Conservation (phyloP, 345 rosid species). For the Adansonia digitata region DNA sequence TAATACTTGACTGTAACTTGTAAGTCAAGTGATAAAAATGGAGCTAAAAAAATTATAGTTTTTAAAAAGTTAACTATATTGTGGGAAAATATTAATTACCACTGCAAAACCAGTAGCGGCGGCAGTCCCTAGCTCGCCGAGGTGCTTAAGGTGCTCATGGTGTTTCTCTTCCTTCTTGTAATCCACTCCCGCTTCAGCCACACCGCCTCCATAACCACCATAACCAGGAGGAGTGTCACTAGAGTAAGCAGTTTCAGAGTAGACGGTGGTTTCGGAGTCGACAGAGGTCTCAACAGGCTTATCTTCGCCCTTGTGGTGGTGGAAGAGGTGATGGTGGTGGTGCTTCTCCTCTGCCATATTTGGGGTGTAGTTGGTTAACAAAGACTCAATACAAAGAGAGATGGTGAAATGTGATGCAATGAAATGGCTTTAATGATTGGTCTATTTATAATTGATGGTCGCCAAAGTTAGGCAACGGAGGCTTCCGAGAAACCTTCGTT, state of each 20-base stretch:
- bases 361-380: not conserved
- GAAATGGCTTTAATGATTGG: not conserved
- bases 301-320: slow-evolving; percentile 40
- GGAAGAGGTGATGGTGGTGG: slow-evolving; percentile 42
- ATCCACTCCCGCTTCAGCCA: slow-evolving; percentile 17
- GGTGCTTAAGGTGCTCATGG: slow-evolving; percentile 50
- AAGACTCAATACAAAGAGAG: no score
- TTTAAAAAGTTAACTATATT: no score
- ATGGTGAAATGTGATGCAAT: not conserved
- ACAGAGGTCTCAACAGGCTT: slow-evolving; percentile 14
- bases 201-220: not conserved
- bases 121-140: slow-evolving; percentile 37
- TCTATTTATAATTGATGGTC: not conserved
- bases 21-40: no score
- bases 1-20: no score
- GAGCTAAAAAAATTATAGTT: no score
- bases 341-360: slow-evolving; percentile 47
- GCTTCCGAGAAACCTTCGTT: no score
- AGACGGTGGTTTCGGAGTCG: no score
- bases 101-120: slow-evolving; percentile 49
- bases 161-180: slow-evolving; percentile 58
- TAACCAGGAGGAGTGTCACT: not conserved
- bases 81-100: slow-evolving; percentile 43
- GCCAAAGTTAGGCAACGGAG: no score
- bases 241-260: slow-evolving; percentile 11